Evolutionary conservation across 140 eudicot genomes (phyloP), one percentile per base, ranked within the genome.

Genomic region (Erigeron philadelphicus): DNA sequence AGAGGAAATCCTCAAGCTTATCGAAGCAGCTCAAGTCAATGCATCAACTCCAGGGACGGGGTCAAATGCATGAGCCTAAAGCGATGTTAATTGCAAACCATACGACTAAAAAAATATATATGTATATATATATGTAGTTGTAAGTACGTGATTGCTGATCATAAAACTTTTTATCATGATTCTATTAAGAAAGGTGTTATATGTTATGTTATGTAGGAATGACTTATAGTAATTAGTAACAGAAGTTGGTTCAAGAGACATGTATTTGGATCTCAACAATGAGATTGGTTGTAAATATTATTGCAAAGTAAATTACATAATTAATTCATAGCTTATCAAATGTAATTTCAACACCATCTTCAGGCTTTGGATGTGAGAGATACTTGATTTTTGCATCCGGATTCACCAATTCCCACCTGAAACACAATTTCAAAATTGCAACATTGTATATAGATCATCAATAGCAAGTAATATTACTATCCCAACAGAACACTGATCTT

Each of bases 341-440:
- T 68, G 60, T 42, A 66, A 79, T 82, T 76, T 85, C 72, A 6
- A 69, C 81, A 7, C 80, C 83, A 46, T 82, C 90, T 19, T 70
- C 81, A 13, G 76, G 85, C 61, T 76, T 84, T 38, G 81, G 88
- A 74, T 84, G 85, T 16, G 85, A 61, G 59, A 84, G 88, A 78
- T 68, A 80, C 49, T 12, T 80, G 65, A 77, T 60, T 45, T 77
- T 11, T 60, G 83, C 79, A 50, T 77, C 43, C 9, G 83, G 81
- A 74, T 84, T 80, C 73, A 82, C 71, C 67, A 82, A 68, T 48
- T 79, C 70, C 87, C 87, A 82, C 67, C 84, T 82, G 58, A 72
- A 71, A 65, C 54, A n/a, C 53, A 31, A 18, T 25, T 13, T 10
- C 64, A 4, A 63, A n/a, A n/a, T 44, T 56, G 41, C 44, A n/a